Evolutionary conservation across 352 stramenopile species (phyloP), one percentile per base, ranked within the genome.

Genomic region (Globisporangium spiculum): DNA sequence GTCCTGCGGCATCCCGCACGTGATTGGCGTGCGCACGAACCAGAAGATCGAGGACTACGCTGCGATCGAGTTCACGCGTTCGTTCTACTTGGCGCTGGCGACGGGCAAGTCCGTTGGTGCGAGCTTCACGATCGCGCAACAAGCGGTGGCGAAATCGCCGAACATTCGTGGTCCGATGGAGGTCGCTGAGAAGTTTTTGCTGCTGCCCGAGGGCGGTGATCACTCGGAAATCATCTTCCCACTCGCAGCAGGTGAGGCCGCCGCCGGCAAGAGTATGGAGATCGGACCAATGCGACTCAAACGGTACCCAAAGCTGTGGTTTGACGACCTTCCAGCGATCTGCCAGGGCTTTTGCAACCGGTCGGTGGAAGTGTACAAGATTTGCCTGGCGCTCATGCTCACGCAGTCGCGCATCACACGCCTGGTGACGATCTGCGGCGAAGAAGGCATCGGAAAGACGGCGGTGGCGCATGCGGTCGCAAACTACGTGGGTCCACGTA

Each of bases 1-100:
- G 5, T 76, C 83, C 16, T 96, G 90, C 56, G 92, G 92, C 4
- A 96, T 98, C 36, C 89, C 90, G 12, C 92, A 98, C 67, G 92
- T 98, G 14, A 94, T 98, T 72, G 91, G 90, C 24, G 90, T 98
- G 20, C 89, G 86, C 41, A 82, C 78, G 3, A 90, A 90, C 67
- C 75, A 92, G 71, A 92, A 95, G 70, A 92, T 97, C 44, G 86
- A 94, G 78, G 90, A 97, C 63, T 89, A 89, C 58, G 90, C 90
- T 6, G 88, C 88, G 24, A 93, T 93, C 48, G 84, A 89, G 53
- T 97, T 97, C 72, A 94, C 87, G 22, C 78, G 86, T 10, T 90
- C 86, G 6, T 94, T 94, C 63, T 94, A 94, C 67, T 62, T 92
- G 59, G 87, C 84, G 14, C 72, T 94, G 14, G 87, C 84, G 12